phyloP scores from a whole-genome alignment of 2,329 filamentous ascomycete genomes.

The Nothophoma quercina region DNA sequence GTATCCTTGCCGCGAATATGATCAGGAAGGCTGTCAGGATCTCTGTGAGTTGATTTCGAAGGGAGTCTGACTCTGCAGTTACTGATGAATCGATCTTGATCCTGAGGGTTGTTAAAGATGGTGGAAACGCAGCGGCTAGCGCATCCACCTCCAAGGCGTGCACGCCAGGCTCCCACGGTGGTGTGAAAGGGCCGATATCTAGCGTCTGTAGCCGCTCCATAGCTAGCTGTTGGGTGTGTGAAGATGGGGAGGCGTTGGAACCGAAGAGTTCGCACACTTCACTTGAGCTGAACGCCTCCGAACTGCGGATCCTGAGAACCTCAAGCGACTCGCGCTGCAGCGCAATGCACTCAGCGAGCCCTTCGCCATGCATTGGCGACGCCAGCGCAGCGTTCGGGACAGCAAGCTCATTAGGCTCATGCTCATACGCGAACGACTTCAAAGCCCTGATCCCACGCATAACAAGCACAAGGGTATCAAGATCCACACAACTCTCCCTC shows the following conservation, averaged over 20 bases:
- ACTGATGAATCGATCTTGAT: no score
- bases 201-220: neutral
- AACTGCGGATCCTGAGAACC: neutral
- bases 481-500: neutral
- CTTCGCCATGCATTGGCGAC: neutral
- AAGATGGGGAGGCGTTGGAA: neutral
- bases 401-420: neutral
- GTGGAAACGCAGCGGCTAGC: neutral
- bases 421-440: constrained; percentile 5
- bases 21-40: no score
- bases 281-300: neutral
- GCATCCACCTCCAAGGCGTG: no score
- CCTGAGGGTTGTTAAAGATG: neutral
- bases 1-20: neutral
- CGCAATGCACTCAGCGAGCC: neutral
- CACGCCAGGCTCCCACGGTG: neutral
- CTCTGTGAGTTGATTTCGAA: no score
- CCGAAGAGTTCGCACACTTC: neutral
- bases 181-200: neutral
- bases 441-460: neutral
- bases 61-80: no score
- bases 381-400: neutral
- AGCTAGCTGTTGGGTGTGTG: no score
- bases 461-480: neutral
- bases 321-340: neutral